Conservation (phyloP, 2,329 filamentous ascomycete species). For the Dothiorella sarmentorum region DNA sequence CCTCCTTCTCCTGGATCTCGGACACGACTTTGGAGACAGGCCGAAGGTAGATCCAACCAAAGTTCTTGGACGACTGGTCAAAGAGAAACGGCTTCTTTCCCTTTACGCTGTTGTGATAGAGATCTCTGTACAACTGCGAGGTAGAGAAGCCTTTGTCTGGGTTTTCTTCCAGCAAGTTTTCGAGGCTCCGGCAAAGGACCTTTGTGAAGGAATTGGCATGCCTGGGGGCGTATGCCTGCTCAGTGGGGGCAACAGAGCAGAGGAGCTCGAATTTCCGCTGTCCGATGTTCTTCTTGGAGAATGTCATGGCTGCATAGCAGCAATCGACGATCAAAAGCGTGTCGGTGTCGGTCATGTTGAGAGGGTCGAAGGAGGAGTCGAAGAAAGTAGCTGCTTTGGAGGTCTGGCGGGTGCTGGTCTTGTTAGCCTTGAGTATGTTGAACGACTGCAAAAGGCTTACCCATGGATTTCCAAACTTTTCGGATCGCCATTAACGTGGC, state of each 20-base stretch:
- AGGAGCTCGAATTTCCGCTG: slow-evolving; percentile 23
- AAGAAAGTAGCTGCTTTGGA: neutral
- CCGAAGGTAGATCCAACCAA: slow-evolving; percentile 20
- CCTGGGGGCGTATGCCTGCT: slow-evolving; percentile 14
- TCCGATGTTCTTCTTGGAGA: slow-evolving; percentile 13
- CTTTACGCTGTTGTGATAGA: slow-evolving; percentile 46
- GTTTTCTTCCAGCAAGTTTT: neutral
- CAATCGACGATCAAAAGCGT: slow-evolving; percentile 21
- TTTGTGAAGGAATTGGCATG: slow-evolving; percentile 22
- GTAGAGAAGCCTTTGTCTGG: slow-evolving; percentile 20
- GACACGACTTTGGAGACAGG: neutral
- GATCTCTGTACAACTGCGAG: slow-evolving; percentile 36
- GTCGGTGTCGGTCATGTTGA: slow-evolving; percentile 19
- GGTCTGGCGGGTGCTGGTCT: neutral
- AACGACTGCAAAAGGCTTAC: neutral
- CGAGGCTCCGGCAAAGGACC: slow-evolving; percentile 12
- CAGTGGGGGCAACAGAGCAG: slow-evolving; percentile 19
- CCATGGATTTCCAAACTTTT: neutral
- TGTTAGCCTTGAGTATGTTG: neutral
- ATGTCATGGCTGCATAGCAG: slow-evolving; percentile 20
- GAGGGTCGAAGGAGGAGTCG: neutral
- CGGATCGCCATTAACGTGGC: neutral
- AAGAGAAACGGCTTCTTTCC: slow-evolving; percentile 27
- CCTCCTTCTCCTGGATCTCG: neutral
- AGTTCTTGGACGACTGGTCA: slow-evolving; percentile 21